Evolutionary conservation across 2,329 filamentous ascomycete species (phyloP).

Genomic region (Aspergillus sp.): DNA sequence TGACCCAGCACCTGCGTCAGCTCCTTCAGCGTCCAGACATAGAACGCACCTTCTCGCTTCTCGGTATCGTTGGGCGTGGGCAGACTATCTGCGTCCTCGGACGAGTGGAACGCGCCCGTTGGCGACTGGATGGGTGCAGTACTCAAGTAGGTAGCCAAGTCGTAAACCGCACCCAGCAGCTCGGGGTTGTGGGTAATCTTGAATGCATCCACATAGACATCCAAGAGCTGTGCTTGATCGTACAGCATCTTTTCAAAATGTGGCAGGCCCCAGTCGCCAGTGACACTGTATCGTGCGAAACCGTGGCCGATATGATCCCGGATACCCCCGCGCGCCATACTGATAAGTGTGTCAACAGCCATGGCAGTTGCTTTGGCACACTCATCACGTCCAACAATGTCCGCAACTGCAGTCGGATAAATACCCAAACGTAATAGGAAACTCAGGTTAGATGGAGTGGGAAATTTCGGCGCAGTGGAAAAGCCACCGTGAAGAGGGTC

Average conservation of each 20-base stretch:
- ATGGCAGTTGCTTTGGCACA: conserved; percentile 74
- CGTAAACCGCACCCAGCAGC: conserved; percentile 74
- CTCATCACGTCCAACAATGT: conserved; percentile 84
- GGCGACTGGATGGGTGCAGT: conserved; percentile 66
- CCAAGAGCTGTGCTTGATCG: conserved; percentile 84
- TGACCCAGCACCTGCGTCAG: conserved; percentile 74
- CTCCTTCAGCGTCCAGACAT: conserved; percentile 89
- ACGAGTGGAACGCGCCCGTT: conserved; percentile 78
- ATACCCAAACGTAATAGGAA: conserved; percentile 76
- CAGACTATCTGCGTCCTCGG: conserved; percentile 86
- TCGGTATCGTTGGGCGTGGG: conserved; percentile 73
- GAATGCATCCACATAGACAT: conserved; percentile 85
- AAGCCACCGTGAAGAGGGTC: conserved; percentile 81
- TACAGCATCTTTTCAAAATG: conserved; percentile 98
- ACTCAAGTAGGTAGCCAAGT: conserved; percentile 84
- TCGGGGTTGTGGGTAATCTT: conserved; percentile 67
- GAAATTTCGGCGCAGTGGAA: conserved; percentile 78
- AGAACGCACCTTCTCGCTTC: conserved; percentile 88
- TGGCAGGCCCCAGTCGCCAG: conserved; percentile 86
- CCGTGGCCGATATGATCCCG: conserved; percentile 77
- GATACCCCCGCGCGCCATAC: conserved; percentile 72
- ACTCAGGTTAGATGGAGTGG: conserved; percentile 79
- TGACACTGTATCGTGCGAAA: conserved; percentile 84
- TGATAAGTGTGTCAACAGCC: conserved; percentile 76
- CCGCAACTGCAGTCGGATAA: conserved; percentile 71